Evolutionary conservation across 768 basidiomycete species (phyloP).

Genomic region (Mycena belliarum): DNA sequence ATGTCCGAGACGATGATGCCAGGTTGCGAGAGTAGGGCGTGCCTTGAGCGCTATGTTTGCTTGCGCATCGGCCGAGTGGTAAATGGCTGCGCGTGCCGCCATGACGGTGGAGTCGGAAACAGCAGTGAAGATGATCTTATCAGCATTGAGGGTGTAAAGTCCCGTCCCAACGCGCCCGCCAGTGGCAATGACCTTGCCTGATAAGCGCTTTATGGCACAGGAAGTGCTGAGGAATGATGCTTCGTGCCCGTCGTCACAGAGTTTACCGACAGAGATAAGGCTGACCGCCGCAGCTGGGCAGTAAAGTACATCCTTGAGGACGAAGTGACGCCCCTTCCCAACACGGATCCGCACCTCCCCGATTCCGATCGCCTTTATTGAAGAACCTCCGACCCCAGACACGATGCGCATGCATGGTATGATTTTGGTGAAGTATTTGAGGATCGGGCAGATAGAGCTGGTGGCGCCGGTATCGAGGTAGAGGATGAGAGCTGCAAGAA

Average conservation of each 20-base stretch:
- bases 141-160: not conserved
- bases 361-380: not conserved
- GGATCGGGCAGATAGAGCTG: not conserved
- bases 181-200: not conserved
- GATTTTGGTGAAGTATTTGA: not conserved
- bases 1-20: not conserved
- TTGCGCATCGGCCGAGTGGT: not conserved
- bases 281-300: not conserved
- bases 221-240: not conserved
- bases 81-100: not conserved
- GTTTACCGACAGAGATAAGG: not conserved
- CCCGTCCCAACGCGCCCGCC: not conserved
- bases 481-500: too few relatives aligned
- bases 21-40: not conserved
- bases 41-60: not conserved
- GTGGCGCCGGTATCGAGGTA: constrained; percentile 1
- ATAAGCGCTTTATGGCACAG: not conserved
- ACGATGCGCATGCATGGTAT: not conserved
- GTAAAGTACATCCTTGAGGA: not conserved
- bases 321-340: constrained; percentile 1
- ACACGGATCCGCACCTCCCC: not conserved
- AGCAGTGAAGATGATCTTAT: not conserved
- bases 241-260: not conserved
- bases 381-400: not conserved
- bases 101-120: not conserved